Conservation (phyloP, 768 basidiomycete species). For the Flagelloscypha sp. region DNA sequence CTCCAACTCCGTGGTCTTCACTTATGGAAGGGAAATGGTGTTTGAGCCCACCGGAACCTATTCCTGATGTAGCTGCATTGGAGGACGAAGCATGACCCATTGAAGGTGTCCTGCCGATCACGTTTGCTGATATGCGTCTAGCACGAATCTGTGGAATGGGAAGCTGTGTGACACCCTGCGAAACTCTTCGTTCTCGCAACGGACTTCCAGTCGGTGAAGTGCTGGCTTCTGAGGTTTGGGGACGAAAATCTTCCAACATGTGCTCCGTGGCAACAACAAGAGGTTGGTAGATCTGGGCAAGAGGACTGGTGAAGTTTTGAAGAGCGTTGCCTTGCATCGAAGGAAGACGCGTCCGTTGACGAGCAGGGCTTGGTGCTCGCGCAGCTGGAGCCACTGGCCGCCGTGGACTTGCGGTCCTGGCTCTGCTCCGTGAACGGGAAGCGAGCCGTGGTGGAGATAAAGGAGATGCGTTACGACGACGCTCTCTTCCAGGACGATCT, state of each 20-base stretch:
- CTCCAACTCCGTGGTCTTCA: slow-evolving; percentile 12
- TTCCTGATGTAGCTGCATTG: no score
- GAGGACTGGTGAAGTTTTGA: slow-evolving; percentile 46
- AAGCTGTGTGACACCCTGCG: slow-evolving; percentile 32
- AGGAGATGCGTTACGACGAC: no score
- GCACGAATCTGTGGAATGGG: slow-evolving; percentile 25
- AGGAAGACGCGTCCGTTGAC: no score
- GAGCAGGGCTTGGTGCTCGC: no score
- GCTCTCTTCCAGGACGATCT: no score
- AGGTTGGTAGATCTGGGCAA: slow-evolving; percentile 71
- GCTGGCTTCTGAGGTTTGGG: slow-evolving; percentile 8
- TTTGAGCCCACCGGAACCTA: no score
- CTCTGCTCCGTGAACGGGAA: slow-evolving; percentile 1
- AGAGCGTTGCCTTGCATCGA: no score
- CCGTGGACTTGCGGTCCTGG: slow-evolving; percentile 1
- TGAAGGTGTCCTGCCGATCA: slow-evolving; percentile 12
- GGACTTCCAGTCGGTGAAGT: slow-evolving; percentile 22
- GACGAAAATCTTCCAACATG: slow-evolving; percentile 21
- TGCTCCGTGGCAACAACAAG: slow-evolving; percentile 48
- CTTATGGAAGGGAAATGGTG: slow-evolving; percentile 9
- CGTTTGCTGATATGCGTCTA: slow-evolving; percentile 12
- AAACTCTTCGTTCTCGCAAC: slow-evolving; percentile 37
- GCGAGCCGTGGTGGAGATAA: no score
- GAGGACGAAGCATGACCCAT: no score
- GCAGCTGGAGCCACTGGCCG: slow-evolving; percentile 10